These are phyloP conservation scores for Talaromyces atroroseus DNA, from an alignment of 2,329 filamentous ascomycete genomes.

Conservation along the genomic window DNA sequence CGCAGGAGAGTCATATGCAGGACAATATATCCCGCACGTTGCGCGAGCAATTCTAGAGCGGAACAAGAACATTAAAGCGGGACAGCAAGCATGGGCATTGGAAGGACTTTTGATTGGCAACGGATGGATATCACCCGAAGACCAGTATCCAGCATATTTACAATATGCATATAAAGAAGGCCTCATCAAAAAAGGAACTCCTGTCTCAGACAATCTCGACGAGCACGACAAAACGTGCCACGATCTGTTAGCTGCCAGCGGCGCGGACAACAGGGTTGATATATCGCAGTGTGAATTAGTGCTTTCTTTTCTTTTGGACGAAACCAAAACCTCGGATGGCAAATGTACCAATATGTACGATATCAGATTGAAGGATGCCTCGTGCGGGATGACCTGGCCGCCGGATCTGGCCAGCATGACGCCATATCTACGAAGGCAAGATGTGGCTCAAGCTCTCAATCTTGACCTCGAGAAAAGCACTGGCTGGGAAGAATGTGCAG, in stretches of 20 bases:
- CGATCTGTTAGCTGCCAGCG: slow-evolving; percentile 53
- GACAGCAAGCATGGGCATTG: slow-evolving; percentile 62
- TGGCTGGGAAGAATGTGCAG: slow-evolving; percentile 88
- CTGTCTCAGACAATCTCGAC: slow-evolving; percentile 61
- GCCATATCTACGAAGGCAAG: slow-evolving; percentile 76
- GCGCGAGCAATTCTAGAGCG: slow-evolving; percentile 83
- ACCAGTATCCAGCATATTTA: slow-evolving; percentile 87
- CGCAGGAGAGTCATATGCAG: slow-evolving; percentile 92
- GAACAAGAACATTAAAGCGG: slow-evolving; percentile 58
- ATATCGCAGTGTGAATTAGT: slow-evolving; percentile 68
- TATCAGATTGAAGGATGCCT: slow-evolving; percentile 68
- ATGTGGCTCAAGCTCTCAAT: slow-evolving; percentile 75
- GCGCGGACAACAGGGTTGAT: slow-evolving; percentile 59
- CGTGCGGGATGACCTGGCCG: slow-evolving; percentile 90
- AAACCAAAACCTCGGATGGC: slow-evolving; percentile 52
- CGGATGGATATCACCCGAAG: slow-evolving; percentile 86
- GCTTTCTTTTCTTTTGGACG: slow-evolving; percentile 63
- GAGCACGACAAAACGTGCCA: slow-evolving; percentile 64
- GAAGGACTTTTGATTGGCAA: slow-evolving; percentile 90
- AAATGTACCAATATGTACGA: slow-evolving; percentile 97
- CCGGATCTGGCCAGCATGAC: slow-evolving; percentile 72
- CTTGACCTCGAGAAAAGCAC: slow-evolving; percentile 74
- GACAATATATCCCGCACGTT: slow-evolving; percentile 96
- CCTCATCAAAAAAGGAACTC: slow-evolving; percentile 63
- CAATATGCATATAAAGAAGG: slow-evolving; percentile 72